Base-by-base conservation (phyloP, 1,284 basidiomycete genomes). In the Ceratobasidium sp. region DNA sequence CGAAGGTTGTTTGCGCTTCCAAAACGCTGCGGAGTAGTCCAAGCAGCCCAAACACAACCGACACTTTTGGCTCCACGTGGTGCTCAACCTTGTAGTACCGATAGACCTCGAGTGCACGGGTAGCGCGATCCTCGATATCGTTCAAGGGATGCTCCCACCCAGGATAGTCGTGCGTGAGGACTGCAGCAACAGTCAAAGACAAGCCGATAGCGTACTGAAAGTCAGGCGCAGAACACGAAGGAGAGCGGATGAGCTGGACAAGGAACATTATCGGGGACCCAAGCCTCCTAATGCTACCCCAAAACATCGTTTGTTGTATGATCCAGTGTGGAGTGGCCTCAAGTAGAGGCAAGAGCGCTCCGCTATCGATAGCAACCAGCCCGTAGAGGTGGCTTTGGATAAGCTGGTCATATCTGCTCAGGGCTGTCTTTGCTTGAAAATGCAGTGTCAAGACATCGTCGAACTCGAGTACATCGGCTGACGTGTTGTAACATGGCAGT, bases 311-410 rank as follows among this genome's bases (percentile, higher is more conserved):
- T 33, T 33, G 9, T 2, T 68, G 46, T 28, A 68, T 68, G 10
- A 49, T 23, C 64, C 64, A 51, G 64, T 49, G 44, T n/a, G 64
- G 64, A 23, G 12, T 26, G 28, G 44, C 44, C 44, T 67, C 64
- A 28, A 67, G 9, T 23, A 51, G 9, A n/a, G 42, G 18, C 23
- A 49, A 28, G n/a, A 67, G 44, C 15, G 44, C 44, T 33, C 26
- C 18, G 26, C 26, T 7, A 7, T 61, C n/a, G 7, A 61, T 15
- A 6, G 15, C 15, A 7, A 15, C 10, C 58, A 1, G 23, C 26
- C 58, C 26, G 15, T 61, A 9, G 28, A 61, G 13, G 9, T 49
- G 46, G 46, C 46, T 10, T 49, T 49, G 46, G 12, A 49, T 49
- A 18, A 33, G 33, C 33, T 33, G 33, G 33, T 33, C 18, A 33